Evolutionary conservation across 2,329 filamentous ascomycete species (phyloP), one percentile per base, ranked within the genome.

Genomic region (Colletotrichum coccodes): DNA sequence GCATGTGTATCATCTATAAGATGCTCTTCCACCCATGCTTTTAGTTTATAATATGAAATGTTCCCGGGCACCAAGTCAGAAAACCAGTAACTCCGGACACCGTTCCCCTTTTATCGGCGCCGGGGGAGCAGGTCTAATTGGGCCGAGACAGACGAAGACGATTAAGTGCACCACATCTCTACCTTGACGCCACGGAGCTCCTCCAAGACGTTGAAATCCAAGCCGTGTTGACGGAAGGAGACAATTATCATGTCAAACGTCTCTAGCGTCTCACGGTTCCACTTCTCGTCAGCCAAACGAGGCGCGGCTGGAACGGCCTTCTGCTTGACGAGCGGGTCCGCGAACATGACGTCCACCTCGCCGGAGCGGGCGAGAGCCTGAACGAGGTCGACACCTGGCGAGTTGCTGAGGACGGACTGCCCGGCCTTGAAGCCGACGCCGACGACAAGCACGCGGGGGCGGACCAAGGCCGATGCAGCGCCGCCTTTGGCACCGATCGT

Each of bases 361-460:
- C 75, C 69, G 8, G 69, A 72, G 56, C 44, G 18, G 1, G 70
- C 58, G 3, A 75, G 71, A 7, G 63, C 73, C 34, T 73, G 71
- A 14, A 74, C 72, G 7, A 79, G 72, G 38, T 74, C 74, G 8
- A 77, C 61, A 12, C 76, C 77, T 1, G 79, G 79, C 0, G 77
- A 79, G 66, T 78, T 75, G 65, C 74, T 76, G 3, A 80, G 62
- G 23, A 75, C 74, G 5, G 75, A 75, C 59, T 80, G 78, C 3
- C 79, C 79, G 4, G 71, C 62, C 68, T 81, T 81, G 71, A 81
- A 81, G 2, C 78, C 79, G 7, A 80, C 65, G 1, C 79, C 79
- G 7, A 77, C 75, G 3, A 79, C 74, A 0, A 79, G 72, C 4
- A 79, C 72, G 34, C 73, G 66, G 6, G 71, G 72, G 28, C 56